Evolutionary conservation across 805 yeast genomes (phyloP).

Genomic region (Candida easanensis): DNA sequence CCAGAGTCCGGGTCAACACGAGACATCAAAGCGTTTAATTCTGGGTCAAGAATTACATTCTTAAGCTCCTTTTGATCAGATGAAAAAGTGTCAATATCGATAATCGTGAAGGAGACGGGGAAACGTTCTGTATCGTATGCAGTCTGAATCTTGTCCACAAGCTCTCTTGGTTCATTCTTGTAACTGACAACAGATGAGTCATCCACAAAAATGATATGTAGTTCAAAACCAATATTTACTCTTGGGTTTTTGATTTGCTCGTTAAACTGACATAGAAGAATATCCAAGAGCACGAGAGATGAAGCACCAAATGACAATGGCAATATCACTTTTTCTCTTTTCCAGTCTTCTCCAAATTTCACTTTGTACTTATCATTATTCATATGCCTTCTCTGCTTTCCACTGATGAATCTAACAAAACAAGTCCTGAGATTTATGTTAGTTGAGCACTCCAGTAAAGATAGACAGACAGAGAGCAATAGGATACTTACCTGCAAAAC

Average conservation of each 20-base stretch:
- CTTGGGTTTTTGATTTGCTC: conserved; percentile 63
- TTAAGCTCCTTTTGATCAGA: background rate
- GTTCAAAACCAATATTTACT: conserved; percentile 65
- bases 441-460: background rate
- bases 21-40: background rate
- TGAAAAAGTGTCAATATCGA: conserved; percentile 40
- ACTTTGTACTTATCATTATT: conserved; percentile 67
- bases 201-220: conserved; percentile 51
- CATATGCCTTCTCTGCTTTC: conserved; percentile 82
- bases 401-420: conserved; percentile 67
- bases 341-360: conserved; percentile 48
- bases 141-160: conserved; percentile 18
- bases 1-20: conserved; percentile 7
- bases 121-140: conserved; percentile 25
- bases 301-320: conserved; percentile 67
- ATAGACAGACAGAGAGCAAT: conserved; percentile 4
- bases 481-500: conserved; percentile 45
- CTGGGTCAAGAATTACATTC: background rate
- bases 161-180: conserved; percentile 11
- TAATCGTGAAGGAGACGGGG: conserved; percentile 37
- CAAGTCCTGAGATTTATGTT: conserved; percentile 36
- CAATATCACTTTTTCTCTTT: conserved; percentile 47
- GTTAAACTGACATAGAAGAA: conserved; percentile 53
- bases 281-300: conserved; percentile 67
- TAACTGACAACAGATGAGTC: conserved; percentile 30